Evolutionary conservation across 75 land plant species (phyloP).

Genomic region (Chamaecyparis obtusa): DNA sequence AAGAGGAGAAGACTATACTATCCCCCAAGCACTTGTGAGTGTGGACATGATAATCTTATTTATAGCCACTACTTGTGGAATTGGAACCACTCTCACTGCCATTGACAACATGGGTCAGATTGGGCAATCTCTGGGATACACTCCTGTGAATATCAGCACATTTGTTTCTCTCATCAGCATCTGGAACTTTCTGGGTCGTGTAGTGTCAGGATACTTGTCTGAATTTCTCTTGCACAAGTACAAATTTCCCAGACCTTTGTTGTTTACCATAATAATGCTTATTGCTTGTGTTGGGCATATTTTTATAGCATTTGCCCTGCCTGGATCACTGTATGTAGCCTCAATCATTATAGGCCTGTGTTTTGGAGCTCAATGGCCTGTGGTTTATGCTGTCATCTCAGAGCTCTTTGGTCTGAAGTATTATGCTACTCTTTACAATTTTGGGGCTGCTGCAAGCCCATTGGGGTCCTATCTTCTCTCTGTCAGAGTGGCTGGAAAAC

Average conservation of each 20-base stretch:
- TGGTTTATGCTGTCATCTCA: constrained; percentile 38
- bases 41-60: not conserved
- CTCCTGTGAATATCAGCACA: constrained; percentile 31
- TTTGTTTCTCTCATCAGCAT: constrained; percentile 70
- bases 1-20: constrained; percentile 67
- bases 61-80: constrained; percentile 20
- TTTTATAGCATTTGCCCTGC: constrained; percentile 2
- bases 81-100: constrained; percentile 61
- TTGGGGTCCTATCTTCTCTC: too few relatives aligned
- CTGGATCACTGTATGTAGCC: constrained; percentile 41
- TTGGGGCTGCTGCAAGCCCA: too few relatives aligned
- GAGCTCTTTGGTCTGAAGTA: too few relatives aligned
- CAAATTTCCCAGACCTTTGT: constrained; percentile 26
- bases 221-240: constrained; percentile 30
- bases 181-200: constrained; percentile 64
- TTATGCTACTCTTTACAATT: too few relatives aligned
- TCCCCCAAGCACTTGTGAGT: constrained; percentile 60
- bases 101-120: constrained; percentile 67
- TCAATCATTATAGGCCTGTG: constrained; percentile 59
- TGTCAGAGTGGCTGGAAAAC: too few relatives aligned
- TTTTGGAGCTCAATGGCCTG: constrained; percentile 61
- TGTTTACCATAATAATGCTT: constrained; percentile 16
- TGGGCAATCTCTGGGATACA: constrained; percentile 61
- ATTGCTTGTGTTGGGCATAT: constrained; percentile 28
- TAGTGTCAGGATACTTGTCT: constrained; percentile 53